phyloP scores from a whole-genome alignment of 805 yeast genomes.

The Zygosaccharomyces gambellarensis region DNA sequence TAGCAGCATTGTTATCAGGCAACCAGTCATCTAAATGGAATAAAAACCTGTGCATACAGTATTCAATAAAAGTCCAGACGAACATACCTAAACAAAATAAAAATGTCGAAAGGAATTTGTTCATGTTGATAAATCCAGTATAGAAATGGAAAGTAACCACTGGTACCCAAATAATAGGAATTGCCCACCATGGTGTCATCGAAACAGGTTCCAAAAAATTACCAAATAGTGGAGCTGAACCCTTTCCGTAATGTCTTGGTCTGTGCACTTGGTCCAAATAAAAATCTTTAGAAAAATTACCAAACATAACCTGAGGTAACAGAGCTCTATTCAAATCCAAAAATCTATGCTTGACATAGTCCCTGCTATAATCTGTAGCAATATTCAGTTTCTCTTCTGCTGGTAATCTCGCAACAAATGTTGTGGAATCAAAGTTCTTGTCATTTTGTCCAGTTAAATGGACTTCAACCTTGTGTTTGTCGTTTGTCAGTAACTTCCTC shows the following conservation, averaged over 20 bases:
- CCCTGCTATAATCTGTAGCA: conserved; percentile 72
- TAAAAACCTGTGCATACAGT: conserved; percentile 78
- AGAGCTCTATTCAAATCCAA: conserved; percentile 81
- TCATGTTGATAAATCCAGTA: conserved; percentile 50
- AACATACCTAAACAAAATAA: conserved; percentile 77
- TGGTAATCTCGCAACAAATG: conserved; percentile 58
- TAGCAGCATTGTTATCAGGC: conserved; percentile 72
- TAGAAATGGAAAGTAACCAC: conserved; percentile 60
- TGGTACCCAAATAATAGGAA: conserved; percentile 86
- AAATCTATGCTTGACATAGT: conserved; percentile 73
- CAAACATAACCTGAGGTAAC: conserved; percentile 69
- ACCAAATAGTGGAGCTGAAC: conserved; percentile 94
- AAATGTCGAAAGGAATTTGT: conserved; percentile 42
- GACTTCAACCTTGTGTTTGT: conserved; percentile 57
- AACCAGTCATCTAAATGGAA: conserved; percentile 87
- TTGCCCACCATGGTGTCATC: conserved; percentile 90
- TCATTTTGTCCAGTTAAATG: conserved; percentile 38
- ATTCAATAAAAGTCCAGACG: conserved; percentile 92
- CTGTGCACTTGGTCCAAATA: conserved; percentile 95
- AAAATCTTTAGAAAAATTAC: conserved; percentile 78
- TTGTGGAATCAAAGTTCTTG: conserved; percentile 45
- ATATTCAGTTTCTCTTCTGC: conserved; percentile 66
- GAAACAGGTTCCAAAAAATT: conserved; percentile 89
- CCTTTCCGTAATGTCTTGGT: conserved; percentile 96
- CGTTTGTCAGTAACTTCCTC: conserved; percentile 58